Base-by-base conservation (phyloP, 768 basidiomycete species). In the Tricholoma matsutake region DNA sequence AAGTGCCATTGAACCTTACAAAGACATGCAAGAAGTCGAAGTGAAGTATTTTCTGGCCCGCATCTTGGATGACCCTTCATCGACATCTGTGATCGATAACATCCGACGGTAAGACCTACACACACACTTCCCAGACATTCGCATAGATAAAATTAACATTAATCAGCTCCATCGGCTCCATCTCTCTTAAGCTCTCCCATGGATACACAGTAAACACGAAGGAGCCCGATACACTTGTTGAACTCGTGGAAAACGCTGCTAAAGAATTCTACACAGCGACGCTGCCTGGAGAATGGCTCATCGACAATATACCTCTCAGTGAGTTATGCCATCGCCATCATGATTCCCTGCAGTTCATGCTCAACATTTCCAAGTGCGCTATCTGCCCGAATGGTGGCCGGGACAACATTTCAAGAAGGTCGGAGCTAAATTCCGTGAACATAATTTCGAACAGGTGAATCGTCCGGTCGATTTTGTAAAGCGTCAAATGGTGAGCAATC, bases 371-470 rank as follows among this genome's bases (percentile, higher is more conserved):
- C 29, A 13, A 66, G 65, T 66, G 62, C 62, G 62, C 5, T 66
- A 58, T 39, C 49, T 66, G 22, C 65, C 65, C 7, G 54, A 53
- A 55, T 66, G 65, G 65, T 66, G 56, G 57, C 65, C 65, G 9
- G 65, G 65, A 16, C 20, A 66, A 18, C 62, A 66, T 22, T 66
- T 66, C 62, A 66, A 66, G 58, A 66, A 66, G 41, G 61, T 66
- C 31, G 65, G 62, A 29, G 22, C 34, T 13, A 56, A 57, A 20
- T 59, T 61, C 57, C 51, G 56, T 2, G 65, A 63, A 32, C 65
- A 66, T 28, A 63, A 66, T 32, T 57, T 61, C 14, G 65, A 66
- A 39, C 65, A 66, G 20, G 65, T 60, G 6, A n/a, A 59, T 25
- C 57, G 65, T 14, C 65, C 65, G 13, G 65, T 66, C 3, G 65